These are phyloP conservation scores for Rossbeevera mucosa DNA, from an alignment of 768 basidiomycete species.

Conservation along the genomic window DNA sequence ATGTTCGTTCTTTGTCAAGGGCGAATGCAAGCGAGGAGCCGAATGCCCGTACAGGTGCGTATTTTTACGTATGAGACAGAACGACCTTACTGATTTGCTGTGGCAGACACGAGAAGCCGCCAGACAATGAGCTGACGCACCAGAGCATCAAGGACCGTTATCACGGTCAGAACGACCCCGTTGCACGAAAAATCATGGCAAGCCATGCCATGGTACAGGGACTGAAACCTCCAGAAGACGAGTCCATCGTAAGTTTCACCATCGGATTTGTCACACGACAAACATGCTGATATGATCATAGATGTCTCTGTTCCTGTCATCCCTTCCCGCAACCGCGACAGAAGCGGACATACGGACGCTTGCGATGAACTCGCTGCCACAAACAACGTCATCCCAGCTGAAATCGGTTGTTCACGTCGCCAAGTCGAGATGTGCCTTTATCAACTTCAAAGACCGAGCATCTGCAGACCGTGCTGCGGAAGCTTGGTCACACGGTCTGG, in stretches of 20 bases:
- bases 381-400: constrained; percentile 57
- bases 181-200: constrained; percentile 84
- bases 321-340: constrained; percentile 63
- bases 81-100: constrained; percentile 3
- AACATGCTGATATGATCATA: constrained; percentile 30
- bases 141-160: constrained; percentile 96
- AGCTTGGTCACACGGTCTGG: constrained; percentile 87
- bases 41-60: constrained; percentile 86
- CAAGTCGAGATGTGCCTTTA: constrained; percentile 83
- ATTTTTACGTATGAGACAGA: background rate
- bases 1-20: constrained; percentile 95
- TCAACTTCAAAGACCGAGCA: constrained; percentile 82
- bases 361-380: constrained; percentile 64
- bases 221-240: constrained; percentile 85
- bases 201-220: constrained; percentile 79
- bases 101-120: constrained; percentile 81
- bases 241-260: constrained; percentile 62
- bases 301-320: constrained; percentile 85
- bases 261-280: background rate
- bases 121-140: constrained; percentile 75
- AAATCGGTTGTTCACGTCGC: constrained; percentile 84
- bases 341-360: constrained; percentile 72
- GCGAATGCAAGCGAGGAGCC: constrained; percentile 84
- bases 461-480: constrained; percentile 87
- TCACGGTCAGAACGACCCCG: constrained; percentile 89